Base-by-base conservation (phyloP, 352 stramenopile genomes). In the Phytopythium mirpurense region DNA sequence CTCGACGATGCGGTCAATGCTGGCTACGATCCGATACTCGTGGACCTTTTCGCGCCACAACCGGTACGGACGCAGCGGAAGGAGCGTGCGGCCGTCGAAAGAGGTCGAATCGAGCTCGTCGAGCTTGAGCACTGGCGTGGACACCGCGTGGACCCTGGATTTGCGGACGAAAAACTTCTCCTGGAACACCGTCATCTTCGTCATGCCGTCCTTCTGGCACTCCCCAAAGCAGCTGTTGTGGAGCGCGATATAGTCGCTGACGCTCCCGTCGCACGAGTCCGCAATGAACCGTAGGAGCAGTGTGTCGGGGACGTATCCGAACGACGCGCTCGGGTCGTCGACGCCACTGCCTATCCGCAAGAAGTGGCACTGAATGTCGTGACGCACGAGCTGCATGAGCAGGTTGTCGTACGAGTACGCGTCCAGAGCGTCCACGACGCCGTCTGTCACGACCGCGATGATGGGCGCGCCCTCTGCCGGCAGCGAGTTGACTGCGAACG, bases 1-100 rank as follows among this genome's bases (percentile, higher is more conserved):
- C 56, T 92, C 78, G 6, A 92, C 80, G 29, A 95, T 90, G 29
- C 83, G 81, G 57, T 86, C 72, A 16, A 92, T 76, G 23, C 88
- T 78, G 3, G 82, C 79, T 45, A 88, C 75, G 43, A 95, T 93
- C 8, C 83, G 79, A 59, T 93, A 95, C 55, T 95, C 85, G 50
- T 93, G 83, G 21, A 95, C 77, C 21, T 93, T 93, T 61, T 95
- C 73, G 26, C 85, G 85, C 76, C 83, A 95, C 74, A 95, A 77
- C 2, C 81, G 79, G 53, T 93, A 93, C 4, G 85, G 83, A 35
- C 77, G 79, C 36, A 93, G 58, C 10, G 83, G 74, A 34, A 88
- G 56, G 27, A 89, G 62, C 11, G 75, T 87, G 14, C 44, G 62
- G 7, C 72, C 72, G 44, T 91, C 80, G 51, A 86, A 91, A 18